Evolutionary conservation across 495 filamentous ascomycete species (phyloP).

Genomic region (Lentithecium fluviatile): DNA sequence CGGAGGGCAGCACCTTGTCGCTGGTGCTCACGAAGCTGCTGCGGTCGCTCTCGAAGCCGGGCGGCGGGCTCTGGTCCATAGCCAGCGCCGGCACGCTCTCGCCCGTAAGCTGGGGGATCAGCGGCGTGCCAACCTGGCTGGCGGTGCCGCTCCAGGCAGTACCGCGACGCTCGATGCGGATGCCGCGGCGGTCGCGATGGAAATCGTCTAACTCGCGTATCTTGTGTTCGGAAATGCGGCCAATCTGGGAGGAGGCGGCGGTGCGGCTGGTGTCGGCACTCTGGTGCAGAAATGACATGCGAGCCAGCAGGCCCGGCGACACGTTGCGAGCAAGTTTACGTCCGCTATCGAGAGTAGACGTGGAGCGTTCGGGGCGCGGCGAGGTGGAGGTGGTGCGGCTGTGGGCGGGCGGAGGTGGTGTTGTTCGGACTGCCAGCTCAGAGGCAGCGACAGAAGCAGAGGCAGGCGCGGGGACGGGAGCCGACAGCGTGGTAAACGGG

Average conservation of each 20-base stretch:
- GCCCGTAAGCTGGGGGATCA: conserved; percentile 41
- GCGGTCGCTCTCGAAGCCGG: conserved; percentile 41
- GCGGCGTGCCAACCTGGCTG: conserved; percentile 30
- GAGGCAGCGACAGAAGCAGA: conserved; percentile 4
- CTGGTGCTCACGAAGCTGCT: conserved; percentile 43
- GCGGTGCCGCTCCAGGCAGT: conserved; percentile 33
- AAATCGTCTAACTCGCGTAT: conserved; percentile 52
- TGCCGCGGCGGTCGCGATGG: conserved; percentile 36
- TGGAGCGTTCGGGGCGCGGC: conserved; percentile 10
- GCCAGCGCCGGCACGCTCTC: conserved; percentile 44
- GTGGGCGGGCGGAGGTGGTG: conserved; percentile 5
- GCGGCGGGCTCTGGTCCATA: conserved; percentile 34
- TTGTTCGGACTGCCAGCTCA: conserved; percentile 10
- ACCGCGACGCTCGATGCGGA: conserved; percentile 33
- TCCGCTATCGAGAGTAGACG: conserved; percentile 15
- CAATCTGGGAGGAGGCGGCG: conserved; percentile 51
- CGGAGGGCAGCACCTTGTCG: conserved; percentile 39
- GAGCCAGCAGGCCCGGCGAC: conserved; percentile 72
- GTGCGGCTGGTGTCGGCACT: conserved; percentile 45
- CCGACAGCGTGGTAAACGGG: conserved; percentile 16
- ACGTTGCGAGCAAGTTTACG: conserved; percentile 48
- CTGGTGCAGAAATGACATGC: conserved; percentile 70
- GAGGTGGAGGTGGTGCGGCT: conserved; percentile 8
- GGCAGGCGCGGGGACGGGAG: background rate
- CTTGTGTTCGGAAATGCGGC: conserved; percentile 72